Conservation (phyloP, 2,329 filamentous ascomycete genomes). For the Tolypocladium amazonense region DNA sequence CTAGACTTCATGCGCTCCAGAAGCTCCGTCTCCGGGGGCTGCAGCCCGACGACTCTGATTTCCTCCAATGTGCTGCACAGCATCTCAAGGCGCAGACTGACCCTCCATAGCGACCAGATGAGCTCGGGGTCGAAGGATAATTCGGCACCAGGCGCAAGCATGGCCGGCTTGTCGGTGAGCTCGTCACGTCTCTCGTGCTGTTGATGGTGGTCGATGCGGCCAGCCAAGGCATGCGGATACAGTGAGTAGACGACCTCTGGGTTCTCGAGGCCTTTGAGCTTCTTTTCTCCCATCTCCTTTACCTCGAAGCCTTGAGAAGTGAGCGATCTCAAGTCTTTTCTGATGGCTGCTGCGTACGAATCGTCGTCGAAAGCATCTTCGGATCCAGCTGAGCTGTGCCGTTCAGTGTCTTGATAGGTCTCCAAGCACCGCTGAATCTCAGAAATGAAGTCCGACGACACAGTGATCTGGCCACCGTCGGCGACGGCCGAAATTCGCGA, state of each 20-base stretch:
- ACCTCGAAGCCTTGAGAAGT: constrained; percentile 92
- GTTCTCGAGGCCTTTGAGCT: constrained; percentile 94
- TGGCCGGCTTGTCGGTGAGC: constrained; percentile 44
- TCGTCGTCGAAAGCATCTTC: constrained; percentile 66
- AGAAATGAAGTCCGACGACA: constrained; percentile 92
- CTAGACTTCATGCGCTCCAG: constrained; percentile 56
- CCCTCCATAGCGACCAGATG: constrained; percentile 82
- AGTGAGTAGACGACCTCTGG: constrained; percentile 92
- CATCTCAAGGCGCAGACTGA: constrained; percentile 85
- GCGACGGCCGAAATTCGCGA: constrained; percentile 89
- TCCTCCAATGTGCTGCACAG: constrained; percentile 82
- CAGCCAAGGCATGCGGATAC: constrained; percentile 80
- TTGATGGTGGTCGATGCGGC: constrained; percentile 62
- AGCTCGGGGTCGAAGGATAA: constrained; percentile 70
- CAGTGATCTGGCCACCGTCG: constrained; percentile 93
- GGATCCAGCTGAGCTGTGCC: constrained; percentile 54
- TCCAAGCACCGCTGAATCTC: constrained; percentile 89
- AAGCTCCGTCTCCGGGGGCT: constrained; percentile 73
- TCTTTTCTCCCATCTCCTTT: constrained; percentile 90
- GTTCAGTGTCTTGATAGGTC: constrained; percentile 77
- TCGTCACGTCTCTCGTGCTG: constrained; percentile 34
- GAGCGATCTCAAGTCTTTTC: constrained; percentile 76
- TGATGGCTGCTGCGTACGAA: constrained; percentile 61
- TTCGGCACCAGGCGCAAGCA: constrained; percentile 53
- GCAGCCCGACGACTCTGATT: constrained; percentile 49